Evolutionary conservation across 805 yeast species (phyloP).

Genomic region (Candida andamanensis): DNA sequence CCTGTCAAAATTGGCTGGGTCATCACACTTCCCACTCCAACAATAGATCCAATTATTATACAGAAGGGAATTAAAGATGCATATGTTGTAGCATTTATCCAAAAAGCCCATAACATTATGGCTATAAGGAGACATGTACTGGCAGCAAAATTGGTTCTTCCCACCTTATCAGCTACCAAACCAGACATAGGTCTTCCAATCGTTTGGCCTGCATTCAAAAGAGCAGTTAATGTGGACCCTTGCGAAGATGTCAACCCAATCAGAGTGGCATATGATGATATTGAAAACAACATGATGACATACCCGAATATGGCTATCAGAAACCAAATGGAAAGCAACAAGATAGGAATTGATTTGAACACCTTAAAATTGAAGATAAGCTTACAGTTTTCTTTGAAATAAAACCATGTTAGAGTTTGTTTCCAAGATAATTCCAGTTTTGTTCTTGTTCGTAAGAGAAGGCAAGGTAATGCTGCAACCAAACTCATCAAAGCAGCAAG

Average conservation of each 20-base stretch:
- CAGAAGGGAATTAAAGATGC: conserved; percentile 26
- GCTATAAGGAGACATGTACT: conserved; percentile 18
- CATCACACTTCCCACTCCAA: conserved; percentile 27
- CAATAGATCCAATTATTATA: conserved; percentile 23
- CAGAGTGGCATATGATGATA: conserved; percentile 34
- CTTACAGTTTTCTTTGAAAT: conserved; percentile 18
- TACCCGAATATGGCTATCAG: conserved; percentile 34
- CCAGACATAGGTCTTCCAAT: conserved; percentile 51
- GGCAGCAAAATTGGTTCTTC: conserved; percentile 37
- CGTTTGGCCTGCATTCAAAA: conserved; percentile 39
- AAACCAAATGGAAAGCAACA: conserved; percentile 28
- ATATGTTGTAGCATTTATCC: conserved; percentile 34
- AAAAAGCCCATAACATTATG: conserved; percentile 28
- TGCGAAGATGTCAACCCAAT: conserved; percentile 40
- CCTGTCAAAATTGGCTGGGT: conserved; percentile 23
- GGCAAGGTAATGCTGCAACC: conserved; percentile 30
- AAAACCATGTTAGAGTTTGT: conserved; percentile 17
- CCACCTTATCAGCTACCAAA: conserved; percentile 40
- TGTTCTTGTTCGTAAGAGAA: conserved; percentile 44
- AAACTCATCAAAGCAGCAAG: conserved; percentile 30
- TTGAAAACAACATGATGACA: conserved; percentile 29
- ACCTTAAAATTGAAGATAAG: conserved; percentile 32
- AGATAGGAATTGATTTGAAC: conserved; percentile 19
- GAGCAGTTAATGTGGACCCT: conserved; percentile 29
- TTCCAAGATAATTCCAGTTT: conserved; percentile 16